Evolutionary conservation across 2,329 filamentous ascomycete species (phyloP).

Genomic region (Kalmusia sp.): DNA sequence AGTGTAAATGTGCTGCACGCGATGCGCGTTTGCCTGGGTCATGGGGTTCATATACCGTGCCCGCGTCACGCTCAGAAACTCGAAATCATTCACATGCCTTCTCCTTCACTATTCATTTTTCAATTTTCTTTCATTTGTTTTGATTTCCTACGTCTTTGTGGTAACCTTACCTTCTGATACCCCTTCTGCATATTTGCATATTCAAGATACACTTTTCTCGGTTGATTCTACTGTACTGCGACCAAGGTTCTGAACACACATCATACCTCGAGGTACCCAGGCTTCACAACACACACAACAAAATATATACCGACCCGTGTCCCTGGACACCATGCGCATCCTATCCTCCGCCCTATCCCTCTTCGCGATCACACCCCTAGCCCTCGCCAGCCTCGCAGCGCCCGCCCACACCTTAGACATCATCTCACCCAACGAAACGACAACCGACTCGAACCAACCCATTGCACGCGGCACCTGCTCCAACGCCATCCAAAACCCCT

Average conservation of each 20-base stretch:
- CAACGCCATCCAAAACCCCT: slow-evolving; percentile 25
- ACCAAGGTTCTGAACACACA: too few relatives aligned
- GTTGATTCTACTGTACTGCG: too few relatives aligned
- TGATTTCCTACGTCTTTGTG: too few relatives aligned
- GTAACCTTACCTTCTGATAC: too few relatives aligned
- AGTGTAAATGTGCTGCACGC: background rate
- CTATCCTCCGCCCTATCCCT: background rate
- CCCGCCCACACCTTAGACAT: background rate
- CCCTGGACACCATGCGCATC: background rate
- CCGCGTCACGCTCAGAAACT: too few relatives aligned
- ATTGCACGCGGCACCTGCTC: background rate
- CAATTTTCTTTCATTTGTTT: background rate
- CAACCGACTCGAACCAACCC: background rate
- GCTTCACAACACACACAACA: too few relatives aligned
- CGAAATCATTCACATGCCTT: background rate
- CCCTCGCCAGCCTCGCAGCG: background rate
- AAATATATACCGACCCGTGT: too few relatives aligned
- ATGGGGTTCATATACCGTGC: background rate
- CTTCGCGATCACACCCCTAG: background rate
- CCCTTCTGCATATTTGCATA: too few relatives aligned
- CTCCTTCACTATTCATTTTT: background rate
- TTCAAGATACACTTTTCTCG: too few relatives aligned
- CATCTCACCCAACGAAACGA: background rate
- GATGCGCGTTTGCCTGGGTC: background rate
- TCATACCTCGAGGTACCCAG: too few relatives aligned